phyloP scores from a whole-genome alignment of 2,329 filamentous ascomycete genomes.

The Saccharata proteae region DNA sequence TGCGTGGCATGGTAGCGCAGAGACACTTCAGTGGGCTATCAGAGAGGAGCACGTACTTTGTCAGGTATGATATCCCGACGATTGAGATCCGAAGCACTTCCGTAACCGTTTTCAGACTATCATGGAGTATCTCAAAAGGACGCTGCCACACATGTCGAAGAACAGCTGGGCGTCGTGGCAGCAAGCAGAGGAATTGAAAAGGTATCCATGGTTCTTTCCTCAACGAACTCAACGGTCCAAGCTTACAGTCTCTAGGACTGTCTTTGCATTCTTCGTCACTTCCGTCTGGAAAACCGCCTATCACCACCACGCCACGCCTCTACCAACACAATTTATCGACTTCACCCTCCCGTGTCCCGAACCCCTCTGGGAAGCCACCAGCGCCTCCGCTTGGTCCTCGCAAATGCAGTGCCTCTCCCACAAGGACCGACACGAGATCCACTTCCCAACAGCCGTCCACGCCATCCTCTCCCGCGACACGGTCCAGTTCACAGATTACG shows the following conservation, averaged over 20 bases:
- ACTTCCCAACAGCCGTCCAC: conserved; percentile 6
- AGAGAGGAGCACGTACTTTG: conserved; percentile 1
- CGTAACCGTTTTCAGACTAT: too few species aligned
- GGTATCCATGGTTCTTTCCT: not conserved
- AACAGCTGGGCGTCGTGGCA: conserved; percentile 4
- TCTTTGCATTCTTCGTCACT: conserved; percentile 4
- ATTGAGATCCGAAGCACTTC: too few species aligned
- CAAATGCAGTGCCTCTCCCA: conserved; percentile 1
- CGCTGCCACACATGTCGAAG: conserved; percentile 2
- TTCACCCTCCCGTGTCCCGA: conserved; percentile 5
- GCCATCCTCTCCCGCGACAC: conserved; percentile 7
- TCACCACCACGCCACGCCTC: conserved; percentile 1
- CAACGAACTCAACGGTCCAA: not conserved
- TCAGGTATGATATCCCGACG: conserved; percentile 1
- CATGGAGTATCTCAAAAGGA: conserved; percentile 1
- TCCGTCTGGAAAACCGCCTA: conserved; percentile 1
- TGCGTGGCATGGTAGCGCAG: conserved; percentile 5
- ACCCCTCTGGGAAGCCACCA: conserved; percentile 5
- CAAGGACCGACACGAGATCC: conserved; percentile 3
- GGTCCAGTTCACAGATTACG: conserved; percentile 6
- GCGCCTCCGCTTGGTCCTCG: conserved; percentile 1
- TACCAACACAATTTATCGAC: not conserved
- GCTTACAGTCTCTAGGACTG: conserved; percentile 2
- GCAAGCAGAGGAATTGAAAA: conserved; percentile 6
- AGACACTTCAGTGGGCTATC: conserved; percentile 1